Percentiles rank a stretch among this genome's conserved stretches.
These are phyloP conservation scores for Fusarium praegraminearum DNA, from an alignment of 2,329 filamentous ascomycete genomes.

Conservation along the genomic window DNA sequence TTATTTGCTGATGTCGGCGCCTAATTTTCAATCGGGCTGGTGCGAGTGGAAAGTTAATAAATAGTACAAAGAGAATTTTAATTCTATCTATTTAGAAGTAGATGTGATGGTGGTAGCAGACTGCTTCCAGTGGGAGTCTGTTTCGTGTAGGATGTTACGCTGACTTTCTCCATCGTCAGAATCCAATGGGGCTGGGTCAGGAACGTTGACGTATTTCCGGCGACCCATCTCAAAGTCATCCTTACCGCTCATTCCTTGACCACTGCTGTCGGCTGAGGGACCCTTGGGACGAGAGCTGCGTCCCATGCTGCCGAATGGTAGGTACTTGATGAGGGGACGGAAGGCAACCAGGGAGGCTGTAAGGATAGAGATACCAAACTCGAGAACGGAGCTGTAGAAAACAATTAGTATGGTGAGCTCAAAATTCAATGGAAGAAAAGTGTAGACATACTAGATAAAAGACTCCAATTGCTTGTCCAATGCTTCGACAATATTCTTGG, in stretches of 20 bases:
- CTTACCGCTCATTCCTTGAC: background rate
- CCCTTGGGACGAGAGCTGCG: background rate
- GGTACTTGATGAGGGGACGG: conserved; percentile 7
- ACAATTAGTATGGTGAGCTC: background rate
- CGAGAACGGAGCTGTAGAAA: background rate
- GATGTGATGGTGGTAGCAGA: background rate
- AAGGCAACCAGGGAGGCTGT: conserved; percentile 7
- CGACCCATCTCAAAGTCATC: conserved; percentile 1
- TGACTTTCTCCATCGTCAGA: conserved; percentile 10
- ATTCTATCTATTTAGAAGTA: background rate
- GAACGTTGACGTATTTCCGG: conserved; percentile 5
- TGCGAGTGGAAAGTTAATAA: background rate
- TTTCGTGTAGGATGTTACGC: background rate
- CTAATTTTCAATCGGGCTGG: background rate
- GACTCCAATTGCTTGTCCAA: conserved; percentile 11
- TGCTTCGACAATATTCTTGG: conserved; percentile 1
- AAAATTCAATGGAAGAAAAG: fast-evolving
- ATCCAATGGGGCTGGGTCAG: background rate
- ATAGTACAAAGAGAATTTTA: background rate
- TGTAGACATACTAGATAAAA: conserved; percentile 3
- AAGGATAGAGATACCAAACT: conserved; percentile 7
- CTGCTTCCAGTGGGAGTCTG: conserved; percentile 1
- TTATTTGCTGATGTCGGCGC: background rate
- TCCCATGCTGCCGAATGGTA: conserved; percentile 3
- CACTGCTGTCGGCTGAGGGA: background rate